Evolutionary conservation across 768 basidiomycete genomes (phyloP), one percentile per base, ranked within the genome.

Genomic region (Pholiota molesta): DNA sequence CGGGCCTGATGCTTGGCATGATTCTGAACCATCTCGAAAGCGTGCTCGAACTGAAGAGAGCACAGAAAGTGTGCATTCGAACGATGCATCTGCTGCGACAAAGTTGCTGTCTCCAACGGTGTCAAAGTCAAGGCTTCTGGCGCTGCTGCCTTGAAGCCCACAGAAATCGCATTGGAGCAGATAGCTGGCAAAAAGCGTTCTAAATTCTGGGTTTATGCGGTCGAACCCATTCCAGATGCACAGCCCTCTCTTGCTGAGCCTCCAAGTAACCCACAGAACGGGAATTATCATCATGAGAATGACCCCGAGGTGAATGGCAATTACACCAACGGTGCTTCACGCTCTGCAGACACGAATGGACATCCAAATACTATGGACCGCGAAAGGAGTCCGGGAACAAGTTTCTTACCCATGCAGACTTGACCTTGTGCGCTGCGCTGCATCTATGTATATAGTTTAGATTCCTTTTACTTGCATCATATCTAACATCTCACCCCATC

Each of bases 121-220:
- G 65, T 84, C 39, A 81, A 76, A 63, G 70, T 83, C 59, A 88
- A 86, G 73, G 74, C 70, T 17, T 80, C 82, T 52, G 85, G 88
- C 47, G 86, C 88, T 0, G 86, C 90, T 16, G 86, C 85, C 37
- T 70, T 91, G 64, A 92, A 88, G 69, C 84, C 89, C 14, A 87
- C 80, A 37, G 91, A 94, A 70, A 78, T 87, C 45, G 89, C 89
- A n/a, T 65, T 92, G 71, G 92, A 92, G 61, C 83, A 88, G 62
- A 80, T 92, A 23, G 86, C 84, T 35, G 91, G 92, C 63, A 92
- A 89, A 78, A 94, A 91, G 78, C 87, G 83, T 73, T 94, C 92
- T 70, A 93, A 90, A 69, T 94, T 88, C 72, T 93, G 92, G 92
- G 89, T 90, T 47, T 95, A 95, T 65, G 92, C 92, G 19, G 90